Conservation (phyloP, 139 green algal species). For the Coelastrella sp. region DNA sequence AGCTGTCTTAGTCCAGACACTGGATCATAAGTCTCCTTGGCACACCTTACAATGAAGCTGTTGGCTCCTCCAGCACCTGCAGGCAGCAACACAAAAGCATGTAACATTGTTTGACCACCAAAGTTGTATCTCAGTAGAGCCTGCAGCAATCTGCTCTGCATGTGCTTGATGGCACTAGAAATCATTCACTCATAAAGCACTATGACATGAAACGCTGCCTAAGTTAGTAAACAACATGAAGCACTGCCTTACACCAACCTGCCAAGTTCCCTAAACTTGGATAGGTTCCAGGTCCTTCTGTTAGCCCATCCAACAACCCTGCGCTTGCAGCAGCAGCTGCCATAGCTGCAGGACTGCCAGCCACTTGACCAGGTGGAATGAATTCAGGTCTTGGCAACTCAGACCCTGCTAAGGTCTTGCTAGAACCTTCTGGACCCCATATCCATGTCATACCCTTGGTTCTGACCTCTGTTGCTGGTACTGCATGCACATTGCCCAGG, state of each 20-base stretch:
- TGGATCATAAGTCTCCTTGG: not conserved
- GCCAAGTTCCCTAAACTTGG: not conserved
- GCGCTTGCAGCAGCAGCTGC: not conserved
- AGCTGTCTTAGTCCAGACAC: not conserved
- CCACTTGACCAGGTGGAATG: slow-evolving; percentile 17
- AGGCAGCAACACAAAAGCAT: not conserved
- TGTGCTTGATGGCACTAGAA: no score
- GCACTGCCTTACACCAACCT: not conserved
- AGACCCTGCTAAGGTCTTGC: not conserved
- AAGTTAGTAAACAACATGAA: no score
- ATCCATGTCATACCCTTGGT: slow-evolving; percentile 5
- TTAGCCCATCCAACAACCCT: not conserved
- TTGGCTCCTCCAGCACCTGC: slow-evolving; percentile 19
- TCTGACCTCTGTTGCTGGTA: not conserved
- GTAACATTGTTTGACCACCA: not conserved
- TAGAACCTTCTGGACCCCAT: not conserved
- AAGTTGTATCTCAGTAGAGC: no score
- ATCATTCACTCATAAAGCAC: no score
- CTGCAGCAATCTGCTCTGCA: no score
- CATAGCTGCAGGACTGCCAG: not conserved
- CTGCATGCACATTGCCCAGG: slow-evolving; percentile 6
- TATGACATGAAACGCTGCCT: no score
- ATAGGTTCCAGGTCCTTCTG: not conserved
- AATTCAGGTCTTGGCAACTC: not conserved
- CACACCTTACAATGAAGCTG: not conserved